A percentile compares a stretch with the other conserved stretches of the same genome.
phyloP scores from a whole-genome alignment of 177 flowering plant species.

The Vitis hybrid region DNA sequence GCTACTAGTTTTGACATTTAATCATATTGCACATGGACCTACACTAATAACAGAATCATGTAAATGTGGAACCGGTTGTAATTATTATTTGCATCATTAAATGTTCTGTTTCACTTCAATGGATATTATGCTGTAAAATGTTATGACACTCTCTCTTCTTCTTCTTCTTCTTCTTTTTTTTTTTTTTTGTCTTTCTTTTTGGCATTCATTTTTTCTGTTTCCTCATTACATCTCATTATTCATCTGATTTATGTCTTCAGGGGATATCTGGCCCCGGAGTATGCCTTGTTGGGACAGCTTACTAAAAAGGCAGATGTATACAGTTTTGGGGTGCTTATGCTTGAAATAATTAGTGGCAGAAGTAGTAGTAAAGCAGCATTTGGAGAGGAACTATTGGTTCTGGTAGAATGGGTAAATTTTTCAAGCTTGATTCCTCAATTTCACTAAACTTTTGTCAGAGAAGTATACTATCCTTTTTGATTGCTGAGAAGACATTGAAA shows the following conservation, averaged over 20 bases:
- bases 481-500: not conserved
- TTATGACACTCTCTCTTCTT: not conserved
- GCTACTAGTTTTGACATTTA: no score
- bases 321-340: constrained; percentile 82
- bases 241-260: constrained; percentile 33
- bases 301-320: constrained; percentile 87
- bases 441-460: not conserved
- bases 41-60: no score
- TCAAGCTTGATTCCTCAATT: constrained; percentile 1
- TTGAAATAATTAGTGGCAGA: constrained; percentile 79
- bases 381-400: constrained; percentile 51
- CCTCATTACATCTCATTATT: not conserved
- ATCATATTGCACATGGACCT: no score
- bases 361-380: constrained; percentile 62
- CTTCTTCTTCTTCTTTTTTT: not conserved
- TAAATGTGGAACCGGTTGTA: no score
- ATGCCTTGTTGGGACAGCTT: constrained; percentile 65
- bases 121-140: not conserved
- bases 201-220: not conserved
- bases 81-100: no score
- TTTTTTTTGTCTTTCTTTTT: not conserved
- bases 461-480: not conserved
- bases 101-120: no score
- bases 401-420: constrained; percentile 73
- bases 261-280: constrained; percentile 90